These are phyloP conservation scores for Cercospora berteroae DNA, from an alignment of 2,329 filamentous ascomycete species.

Conservation along the genomic window DNA sequence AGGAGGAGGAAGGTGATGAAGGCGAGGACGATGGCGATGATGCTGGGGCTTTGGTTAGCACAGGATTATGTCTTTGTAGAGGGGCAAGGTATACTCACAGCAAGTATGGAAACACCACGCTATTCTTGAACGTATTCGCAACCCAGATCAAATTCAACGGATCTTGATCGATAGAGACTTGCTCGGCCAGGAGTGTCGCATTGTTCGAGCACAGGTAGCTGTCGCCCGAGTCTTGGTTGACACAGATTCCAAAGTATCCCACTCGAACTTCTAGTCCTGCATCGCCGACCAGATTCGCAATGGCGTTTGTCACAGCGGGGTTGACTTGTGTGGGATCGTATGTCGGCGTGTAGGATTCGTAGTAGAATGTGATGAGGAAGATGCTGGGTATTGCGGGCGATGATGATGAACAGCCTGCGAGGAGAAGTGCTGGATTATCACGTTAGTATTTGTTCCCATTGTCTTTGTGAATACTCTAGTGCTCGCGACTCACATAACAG, in stretches of 20 bases:
- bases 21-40: constrained; percentile 95
- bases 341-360: constrained; percentile 76
- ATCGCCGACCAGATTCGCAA: constrained; percentile 82
- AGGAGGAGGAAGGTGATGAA: constrained; percentile 94
- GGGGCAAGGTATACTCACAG: constrained; percentile 66
- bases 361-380: constrained; percentile 98
- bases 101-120: constrained; percentile 95
- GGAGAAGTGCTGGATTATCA: constrained; percentile 66
- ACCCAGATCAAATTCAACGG: constrained; percentile 97
- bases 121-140: constrained; percentile 94
- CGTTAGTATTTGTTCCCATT: constrained; percentile 16
- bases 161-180: constrained; percentile 87
- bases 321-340: constrained; percentile 87
- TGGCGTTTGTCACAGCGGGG: constrained; percentile 79
- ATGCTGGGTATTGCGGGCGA: constrained; percentile 93
- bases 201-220: constrained; percentile 96
- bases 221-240: constrained; percentile 78
- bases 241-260: constrained; percentile 96
- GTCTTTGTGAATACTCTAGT: neutral
- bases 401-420: constrained; percentile 95
- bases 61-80: too few species aligned
- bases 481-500: constrained; percentile 71
- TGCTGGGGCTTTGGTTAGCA: constrained; percentile 56
- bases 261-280: constrained; percentile 86
- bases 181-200: constrained; percentile 85